Percentiles rank a stretch among this genome's conserved stretches.
phyloP scores from a whole-genome alignment of 1,139 yeast genomes.

The Diutina pseudorugosa region DNA sequence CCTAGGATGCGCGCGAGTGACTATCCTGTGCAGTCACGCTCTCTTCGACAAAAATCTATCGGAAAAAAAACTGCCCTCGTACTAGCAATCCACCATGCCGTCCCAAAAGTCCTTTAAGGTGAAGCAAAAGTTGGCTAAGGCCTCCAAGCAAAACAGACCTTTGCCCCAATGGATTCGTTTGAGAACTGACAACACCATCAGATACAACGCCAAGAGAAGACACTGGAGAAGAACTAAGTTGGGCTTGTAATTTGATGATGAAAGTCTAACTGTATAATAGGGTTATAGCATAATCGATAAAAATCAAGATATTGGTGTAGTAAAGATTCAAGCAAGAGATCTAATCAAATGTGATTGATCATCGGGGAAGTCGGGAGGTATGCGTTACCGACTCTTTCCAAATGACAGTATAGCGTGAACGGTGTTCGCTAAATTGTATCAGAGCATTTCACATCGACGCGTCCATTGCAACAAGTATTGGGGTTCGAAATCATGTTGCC shows the following conservation, averaged over 20 bases:
- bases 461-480: too few relatives aligned
- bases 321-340: too few relatives aligned
- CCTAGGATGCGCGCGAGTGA: neutral
- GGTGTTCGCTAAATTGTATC: neutral
- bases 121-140: constrained; percentile 99
- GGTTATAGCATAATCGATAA: neutral
- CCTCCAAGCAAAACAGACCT: constrained; percentile 99
- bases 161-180: constrained; percentile 99
- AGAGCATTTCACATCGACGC: too few relatives aligned
- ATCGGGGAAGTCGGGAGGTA: too few relatives aligned
- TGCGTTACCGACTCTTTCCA: too few relatives aligned
- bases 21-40: neutral
- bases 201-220: constrained; percentile 99
- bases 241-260: constrained; percentile 54
- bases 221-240: constrained; percentile 99
- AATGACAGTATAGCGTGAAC: too few relatives aligned
- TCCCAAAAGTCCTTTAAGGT: constrained; percentile 95
- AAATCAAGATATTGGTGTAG: constrained; percentile 5
- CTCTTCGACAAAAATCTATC: neutral
- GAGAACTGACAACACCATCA: constrained; percentile 95
- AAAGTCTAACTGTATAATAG: constrained; percentile 2
- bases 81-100: constrained; percentile 22
- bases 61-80: neutral
- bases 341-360: too few relatives aligned
- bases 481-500: too few relatives aligned